These are phyloP conservation scores for Microdochium paspali DNA, from an alignment of 2,329 filamentous ascomycete species.

Conservation along the genomic window DNA sequence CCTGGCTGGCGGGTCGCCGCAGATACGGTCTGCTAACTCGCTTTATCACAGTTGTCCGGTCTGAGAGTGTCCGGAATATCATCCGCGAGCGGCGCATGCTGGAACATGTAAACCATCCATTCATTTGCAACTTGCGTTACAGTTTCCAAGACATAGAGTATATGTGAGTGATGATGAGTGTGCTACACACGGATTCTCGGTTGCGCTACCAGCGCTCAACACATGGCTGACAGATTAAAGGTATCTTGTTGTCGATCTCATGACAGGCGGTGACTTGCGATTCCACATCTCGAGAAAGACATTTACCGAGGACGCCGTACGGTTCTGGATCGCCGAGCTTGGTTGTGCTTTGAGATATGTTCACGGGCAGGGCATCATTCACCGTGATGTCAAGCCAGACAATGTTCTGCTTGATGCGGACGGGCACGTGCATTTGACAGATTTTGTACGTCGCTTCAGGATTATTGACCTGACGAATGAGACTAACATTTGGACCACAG, in stretches of 20 bases:
- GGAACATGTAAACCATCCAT: constrained; percentile 94
- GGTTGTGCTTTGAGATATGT: constrained; percentile 86
- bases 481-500: constrained; percentile 32
- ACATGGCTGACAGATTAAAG: constrained; percentile 52
- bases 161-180: constrained; percentile 55
- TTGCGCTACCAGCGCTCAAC: constrained; percentile 5
- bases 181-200: background rate
- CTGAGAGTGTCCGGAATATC: constrained; percentile 96
- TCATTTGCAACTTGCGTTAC: constrained; percentile 96
- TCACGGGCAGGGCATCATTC: constrained; percentile 78
- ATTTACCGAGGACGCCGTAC: constrained; percentile 92
- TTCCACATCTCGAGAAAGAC: constrained; percentile 98
- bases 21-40: background rate
- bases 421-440: constrained; percentile 92
- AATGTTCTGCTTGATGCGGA: constrained; percentile 83
- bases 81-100: constrained; percentile 96
- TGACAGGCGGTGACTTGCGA: constrained; percentile 92
- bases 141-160: constrained; percentile 99
- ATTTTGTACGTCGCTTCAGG: constrained; percentile 63
- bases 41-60: constrained; percentile 68
- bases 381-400: constrained; percentile 86
- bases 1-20: no score
- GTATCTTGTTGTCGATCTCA: constrained; percentile 96
- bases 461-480: constrained; percentile 20
- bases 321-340: constrained; percentile 94